These are phyloP conservation scores for Zygnema circumcarinatum DNA, from an alignment of 139 green algal species.

Conservation along the genomic window DNA sequence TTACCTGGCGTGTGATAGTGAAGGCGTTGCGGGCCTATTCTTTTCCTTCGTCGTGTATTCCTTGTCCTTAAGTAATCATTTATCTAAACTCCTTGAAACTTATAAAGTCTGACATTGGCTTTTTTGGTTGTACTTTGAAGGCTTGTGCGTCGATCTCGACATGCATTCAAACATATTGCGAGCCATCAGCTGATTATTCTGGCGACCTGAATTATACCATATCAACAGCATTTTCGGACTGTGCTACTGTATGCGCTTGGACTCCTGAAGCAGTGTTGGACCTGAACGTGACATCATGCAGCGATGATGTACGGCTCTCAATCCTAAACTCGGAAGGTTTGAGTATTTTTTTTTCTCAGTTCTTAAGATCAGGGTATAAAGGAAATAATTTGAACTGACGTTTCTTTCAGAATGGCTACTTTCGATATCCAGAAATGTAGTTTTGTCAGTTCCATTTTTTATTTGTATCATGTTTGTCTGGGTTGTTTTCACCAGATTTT, in stretches of 20 bases:
- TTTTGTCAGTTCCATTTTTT: not conserved
- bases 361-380: not conserved
- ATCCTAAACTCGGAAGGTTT: too few species aligned
- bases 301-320: not conserved
- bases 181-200: not conserved
- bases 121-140: too few species aligned
- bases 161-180: not conserved
- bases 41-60: too few species aligned
- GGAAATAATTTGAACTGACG: not conserved
- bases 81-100: too few species aligned
- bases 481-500: too few species aligned
- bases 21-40: too few species aligned
- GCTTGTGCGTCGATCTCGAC: not conserved
- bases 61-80: too few species aligned
- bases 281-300: not conserved
- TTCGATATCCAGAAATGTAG: not conserved
- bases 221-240: not conserved
- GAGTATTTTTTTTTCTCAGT: not conserved
- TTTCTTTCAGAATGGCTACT: not conserved
- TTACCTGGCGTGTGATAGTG: too few species aligned
- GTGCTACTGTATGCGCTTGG: not conserved
- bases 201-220: not conserved
- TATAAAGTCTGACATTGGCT: too few species aligned
- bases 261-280: not conserved
- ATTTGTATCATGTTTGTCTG: too few species aligned